Evolutionary conservation across 2,329 filamentous ascomycete genomes (phyloP), one percentile per base, ranked within the genome.

Genomic region (Phialemoniopsis sp.): DNA sequence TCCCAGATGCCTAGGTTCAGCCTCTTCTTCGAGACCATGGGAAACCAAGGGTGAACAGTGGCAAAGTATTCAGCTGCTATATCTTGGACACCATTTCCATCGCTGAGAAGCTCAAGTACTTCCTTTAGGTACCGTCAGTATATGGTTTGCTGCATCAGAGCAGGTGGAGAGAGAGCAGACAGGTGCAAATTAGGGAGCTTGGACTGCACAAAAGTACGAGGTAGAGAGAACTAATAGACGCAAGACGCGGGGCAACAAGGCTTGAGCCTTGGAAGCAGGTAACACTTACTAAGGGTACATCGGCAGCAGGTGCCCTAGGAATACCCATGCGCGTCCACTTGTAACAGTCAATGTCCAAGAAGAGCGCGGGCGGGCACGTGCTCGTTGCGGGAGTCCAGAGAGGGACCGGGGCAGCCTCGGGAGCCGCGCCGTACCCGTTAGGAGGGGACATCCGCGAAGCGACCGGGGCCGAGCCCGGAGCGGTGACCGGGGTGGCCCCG

Each of bases 11-110:
- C 53, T 19, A 69, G 56, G 33, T 63, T 64, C 45, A 73, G 55
- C 16, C 67, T 55, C 45, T 69, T 72, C 45, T 62, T 63, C 13
- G 67, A 70, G 21, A 73, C 49, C 35, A 75, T 66, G 7, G 70
- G 68, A 44, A 73, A 62, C 63, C 69, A 73, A 19, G 55, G 55
- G 43, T 75, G 69, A 13, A 70, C 50, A 5, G 64, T 66, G 16
- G 44, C 44, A 41, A 73, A 73, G 46, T 69, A 75, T 21, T 61
- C 50, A 13, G 53, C 53, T 12, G 67, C 52, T 32, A 62, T 55
- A 13, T 55, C 54, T 42, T 67, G 59, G 13, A 72, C 49, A 15
- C 59, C 53, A 2, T 53, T 43, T 14, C 26, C 5, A 21, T 53
- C 58, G 37, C 59, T 58, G 10, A 62, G 51, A 14, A 37, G 35